These are phyloP conservation scores for Cryphonectria naterciae DNA, from an alignment of 2,329 filamentous ascomycete genomes.

Conservation along the genomic window DNA sequence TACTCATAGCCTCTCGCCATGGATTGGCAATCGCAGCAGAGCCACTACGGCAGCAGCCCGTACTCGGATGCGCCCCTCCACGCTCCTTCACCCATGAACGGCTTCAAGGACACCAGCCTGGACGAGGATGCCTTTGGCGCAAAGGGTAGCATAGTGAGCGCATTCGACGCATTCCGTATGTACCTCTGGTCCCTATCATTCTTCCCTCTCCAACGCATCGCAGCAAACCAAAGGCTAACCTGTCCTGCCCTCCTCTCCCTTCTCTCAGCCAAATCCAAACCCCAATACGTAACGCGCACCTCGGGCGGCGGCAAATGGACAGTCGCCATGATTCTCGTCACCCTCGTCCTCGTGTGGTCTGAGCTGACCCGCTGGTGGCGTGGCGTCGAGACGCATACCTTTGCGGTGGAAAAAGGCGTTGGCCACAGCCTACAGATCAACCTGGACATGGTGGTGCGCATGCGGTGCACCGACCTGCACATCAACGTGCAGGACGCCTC, in stretches of 20 bases:
- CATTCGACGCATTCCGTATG: conserved; percentile 97
- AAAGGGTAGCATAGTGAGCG: conserved; percentile 72
- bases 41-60: conserved; percentile 25
- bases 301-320: conserved; percentile 93
- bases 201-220: not conserved
- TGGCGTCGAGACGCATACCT: conserved; percentile 84
- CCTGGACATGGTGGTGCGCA: conserved; percentile 87
- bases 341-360: conserved; percentile 73
- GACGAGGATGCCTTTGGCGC: conserved; percentile 82
- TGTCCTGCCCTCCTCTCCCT: not conserved
- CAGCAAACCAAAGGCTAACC: conserved; percentile 30
- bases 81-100: conserved; percentile 65
- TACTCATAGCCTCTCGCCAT: conserved; percentile 16
- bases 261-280: conserved; percentile 84
- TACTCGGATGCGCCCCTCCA: conserved; percentile 23
- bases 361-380: conserved; percentile 84
- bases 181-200: not conserved
- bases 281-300: conserved; percentile 85
- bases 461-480: conserved; percentile 87
- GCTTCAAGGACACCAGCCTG: conserved; percentile 70
- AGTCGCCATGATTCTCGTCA: conserved; percentile 76
- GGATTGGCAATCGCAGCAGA: conserved; percentile 26
- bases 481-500: conserved; percentile 96
- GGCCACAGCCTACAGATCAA: conserved; percentile 91
- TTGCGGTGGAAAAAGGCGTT: conserved; percentile 90